Conservation (phyloP, 352 stramenopile species). For the Phytophthora litchii region DNA sequence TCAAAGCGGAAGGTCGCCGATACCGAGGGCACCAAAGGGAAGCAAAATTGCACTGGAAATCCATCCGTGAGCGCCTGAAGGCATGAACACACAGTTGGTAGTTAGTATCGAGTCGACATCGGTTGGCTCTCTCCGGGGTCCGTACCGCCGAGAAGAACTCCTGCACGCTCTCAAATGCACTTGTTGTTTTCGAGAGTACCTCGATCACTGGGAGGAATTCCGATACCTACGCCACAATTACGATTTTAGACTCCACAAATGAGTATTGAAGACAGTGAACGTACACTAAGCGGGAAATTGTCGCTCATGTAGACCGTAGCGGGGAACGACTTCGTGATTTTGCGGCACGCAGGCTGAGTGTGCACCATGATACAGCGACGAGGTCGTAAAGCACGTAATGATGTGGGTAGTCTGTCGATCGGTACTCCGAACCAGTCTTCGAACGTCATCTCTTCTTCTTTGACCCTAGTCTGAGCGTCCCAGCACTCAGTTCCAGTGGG, state of each 20-base stretch:
- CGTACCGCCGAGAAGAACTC: slow-evolving; percentile 66
- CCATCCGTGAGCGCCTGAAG: slow-evolving; percentile 47
- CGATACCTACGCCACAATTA: slow-evolving; percentile 35
- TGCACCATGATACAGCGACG: slow-evolving; percentile 61
- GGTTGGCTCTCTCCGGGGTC: too few species aligned
- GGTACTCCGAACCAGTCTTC: slow-evolving; percentile 63
- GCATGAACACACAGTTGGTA: neutral
- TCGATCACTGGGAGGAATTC: slow-evolving; percentile 72
- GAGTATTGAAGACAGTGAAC: slow-evolving; percentile 3
- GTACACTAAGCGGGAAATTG: slow-evolving; percentile 60
- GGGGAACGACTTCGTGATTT: slow-evolving; percentile 60
- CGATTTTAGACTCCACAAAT: neutral
- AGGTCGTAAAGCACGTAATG: slow-evolving; percentile 41
- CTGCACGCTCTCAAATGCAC: slow-evolving; percentile 62
- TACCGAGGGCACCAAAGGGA: slow-evolving; percentile 66
- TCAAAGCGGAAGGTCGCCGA: slow-evolving; percentile 68
- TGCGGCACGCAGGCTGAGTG: slow-evolving; percentile 46
- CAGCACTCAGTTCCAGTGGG: slow-evolving; percentile 27
- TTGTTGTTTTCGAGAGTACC: slow-evolving; percentile 72
- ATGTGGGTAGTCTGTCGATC: slow-evolving; percentile 44
- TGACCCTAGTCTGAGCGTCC: slow-evolving; percentile 36
- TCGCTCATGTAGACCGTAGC: slow-evolving; percentile 67
- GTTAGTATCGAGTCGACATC: too few species aligned
- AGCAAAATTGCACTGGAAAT: slow-evolving; percentile 78
- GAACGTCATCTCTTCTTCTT: slow-evolving; percentile 56